phyloP scores from a whole-genome alignment of 2,329 filamentous ascomycete genomes.

The Metarhizium brunneum region DNA sequence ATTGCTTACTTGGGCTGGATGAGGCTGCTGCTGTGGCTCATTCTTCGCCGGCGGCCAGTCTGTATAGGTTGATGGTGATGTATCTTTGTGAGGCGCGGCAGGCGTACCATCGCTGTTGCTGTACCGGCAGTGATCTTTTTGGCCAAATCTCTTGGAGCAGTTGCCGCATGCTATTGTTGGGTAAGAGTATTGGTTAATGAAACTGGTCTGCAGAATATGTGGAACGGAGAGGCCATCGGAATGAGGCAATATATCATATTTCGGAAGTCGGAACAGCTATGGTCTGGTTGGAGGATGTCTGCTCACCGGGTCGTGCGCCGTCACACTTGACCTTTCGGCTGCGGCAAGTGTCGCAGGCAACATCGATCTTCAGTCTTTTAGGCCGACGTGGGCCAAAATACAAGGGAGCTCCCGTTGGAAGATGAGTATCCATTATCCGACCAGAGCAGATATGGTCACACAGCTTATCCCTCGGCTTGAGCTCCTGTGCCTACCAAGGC shows the following conservation, averaged over 20 bases:
- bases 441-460: too few species aligned
- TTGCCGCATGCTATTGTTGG: slow-evolving; percentile 19
- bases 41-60: background rate
- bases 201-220: background rate
- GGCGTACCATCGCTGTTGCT: slow-evolving; percentile 6
- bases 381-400: too few species aligned
- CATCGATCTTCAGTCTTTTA: slow-evolving; percentile 26
- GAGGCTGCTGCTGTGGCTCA: background rate
- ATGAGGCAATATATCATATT: too few species aligned
- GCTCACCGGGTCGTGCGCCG: slow-evolving; percentile 26
- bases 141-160: slow-evolving; percentile 18
- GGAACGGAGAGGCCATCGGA: too few species aligned
- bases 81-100: background rate
- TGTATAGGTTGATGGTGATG: background rate
- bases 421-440: too few species aligned
- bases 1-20: background rate
- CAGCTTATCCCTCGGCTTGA: too few species aligned
- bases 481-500: too few species aligned
- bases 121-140: slow-evolving; percentile 20
- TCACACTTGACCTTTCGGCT: slow-evolving; percentile 33
- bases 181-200: background rate
- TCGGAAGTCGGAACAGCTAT: too few species aligned
- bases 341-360: slow-evolving; percentile 33
- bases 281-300: background rate
- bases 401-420: too few species aligned